A percentile compares a stretch with the other conserved stretches of the same genome.
Conservation (phyloP, 768 basidiomycete genomes). For the Panus rudis region DNA sequence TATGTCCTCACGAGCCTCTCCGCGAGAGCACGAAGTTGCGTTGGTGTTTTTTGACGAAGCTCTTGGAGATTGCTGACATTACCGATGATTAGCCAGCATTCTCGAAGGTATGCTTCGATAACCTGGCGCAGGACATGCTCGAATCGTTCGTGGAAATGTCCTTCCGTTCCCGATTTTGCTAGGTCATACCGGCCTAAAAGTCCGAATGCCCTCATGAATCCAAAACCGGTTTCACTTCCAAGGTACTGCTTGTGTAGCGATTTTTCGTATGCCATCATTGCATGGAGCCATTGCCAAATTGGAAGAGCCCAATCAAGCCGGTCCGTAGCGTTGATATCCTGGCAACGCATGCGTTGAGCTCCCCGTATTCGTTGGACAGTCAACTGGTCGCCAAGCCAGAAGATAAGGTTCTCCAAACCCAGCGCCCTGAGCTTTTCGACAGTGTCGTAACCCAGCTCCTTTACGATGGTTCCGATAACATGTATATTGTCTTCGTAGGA, state of each 20-base stretch:
- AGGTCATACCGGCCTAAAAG: conserved; percentile 18
- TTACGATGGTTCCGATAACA: conserved; percentile 20
- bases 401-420: conserved; percentile 11
- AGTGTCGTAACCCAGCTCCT: too few species aligned
- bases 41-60: conserved; percentile 20
- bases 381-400: conserved; percentile 27
- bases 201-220: conserved; percentile 15
- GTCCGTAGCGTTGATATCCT: conserved; percentile 14
- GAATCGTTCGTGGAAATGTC: conserved; percentile 22
- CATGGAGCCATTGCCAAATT: conserved; percentile 44
- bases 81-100: conserved; percentile 24
- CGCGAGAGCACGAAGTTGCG: conserved; percentile 22
- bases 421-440: conserved; percentile 20
- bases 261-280: conserved; percentile 32
- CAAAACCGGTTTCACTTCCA: conserved; percentile 19
- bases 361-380: conserved; percentile 12
- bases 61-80: conserved; percentile 19
- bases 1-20: conserved; percentile 18
- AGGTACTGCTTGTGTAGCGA: conserved; percentile 36
- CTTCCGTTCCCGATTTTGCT: conserved; percentile 5
- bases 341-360: conserved; percentile 5
- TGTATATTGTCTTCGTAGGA: conserved; percentile 36
- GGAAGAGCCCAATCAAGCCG: too few species aligned
- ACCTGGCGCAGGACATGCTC: conserved; percentile 30
- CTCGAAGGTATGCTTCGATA: conserved; percentile 30